A percentile compares a stretch with the other conserved stretches of the same genome.
These are phyloP conservation scores for Camellia granthamiana DNA, from an alignment of 148 eudicot genomes.

Conservation along the genomic window DNA sequence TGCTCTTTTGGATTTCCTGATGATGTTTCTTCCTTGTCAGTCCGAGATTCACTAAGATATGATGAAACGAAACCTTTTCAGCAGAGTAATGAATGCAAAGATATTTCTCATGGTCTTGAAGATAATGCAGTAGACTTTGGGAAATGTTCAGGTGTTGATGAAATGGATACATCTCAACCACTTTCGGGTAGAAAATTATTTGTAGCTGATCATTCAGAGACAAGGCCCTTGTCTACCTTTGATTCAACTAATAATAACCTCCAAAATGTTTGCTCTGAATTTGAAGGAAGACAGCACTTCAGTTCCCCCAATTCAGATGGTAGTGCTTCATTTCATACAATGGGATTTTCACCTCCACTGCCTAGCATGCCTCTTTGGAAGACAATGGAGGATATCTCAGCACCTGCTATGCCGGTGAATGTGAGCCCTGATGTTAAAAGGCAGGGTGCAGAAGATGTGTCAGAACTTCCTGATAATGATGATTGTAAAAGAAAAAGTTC, in stretches of 20 bases:
- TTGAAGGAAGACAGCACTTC: slow-evolving; percentile 38
- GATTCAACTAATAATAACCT: slow-evolving; percentile 21
- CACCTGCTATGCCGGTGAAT: slow-evolving; percentile 35
- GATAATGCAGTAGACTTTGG: slow-evolving; percentile 18
- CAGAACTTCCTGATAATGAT: slow-evolving; percentile 31
- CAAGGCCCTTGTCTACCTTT: slow-evolving; percentile 20
- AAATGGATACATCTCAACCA: slow-evolving; percentile 19
- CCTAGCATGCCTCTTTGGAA: slow-evolving; percentile 59
- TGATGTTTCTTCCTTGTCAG: slow-evolving; percentile 18
- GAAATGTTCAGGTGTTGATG: slow-evolving; percentile 25
- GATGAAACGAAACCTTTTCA: slow-evolving; percentile 29
- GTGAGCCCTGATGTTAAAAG: slow-evolving; percentile 22
- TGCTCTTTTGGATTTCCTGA: slow-evolving; percentile 21
- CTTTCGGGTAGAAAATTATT: slow-evolving; percentile 27
- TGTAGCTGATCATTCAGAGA: slow-evolving; percentile 27
- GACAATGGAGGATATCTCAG: slow-evolving; percentile 42
- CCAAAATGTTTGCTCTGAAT: slow-evolving; percentile 28
- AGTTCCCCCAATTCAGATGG: slow-evolving; percentile 44
- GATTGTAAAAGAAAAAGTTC: slow-evolving; percentile 21
- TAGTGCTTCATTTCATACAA: slow-evolving; percentile 41
- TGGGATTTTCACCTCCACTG: slow-evolving; percentile 55
- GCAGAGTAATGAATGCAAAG: slow-evolving; percentile 11
- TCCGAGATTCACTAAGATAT: slow-evolving; percentile 17
- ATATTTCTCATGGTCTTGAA: slow-evolving; percentile 20
- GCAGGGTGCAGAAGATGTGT: slow-evolving; percentile 31